Percentiles rank a stretch among this genome's conserved stretches.
These are phyloP conservation scores for Trichopus zeylanicus DNA, from an alignment of 116 monocot species.

Conservation along the genomic window DNA sequence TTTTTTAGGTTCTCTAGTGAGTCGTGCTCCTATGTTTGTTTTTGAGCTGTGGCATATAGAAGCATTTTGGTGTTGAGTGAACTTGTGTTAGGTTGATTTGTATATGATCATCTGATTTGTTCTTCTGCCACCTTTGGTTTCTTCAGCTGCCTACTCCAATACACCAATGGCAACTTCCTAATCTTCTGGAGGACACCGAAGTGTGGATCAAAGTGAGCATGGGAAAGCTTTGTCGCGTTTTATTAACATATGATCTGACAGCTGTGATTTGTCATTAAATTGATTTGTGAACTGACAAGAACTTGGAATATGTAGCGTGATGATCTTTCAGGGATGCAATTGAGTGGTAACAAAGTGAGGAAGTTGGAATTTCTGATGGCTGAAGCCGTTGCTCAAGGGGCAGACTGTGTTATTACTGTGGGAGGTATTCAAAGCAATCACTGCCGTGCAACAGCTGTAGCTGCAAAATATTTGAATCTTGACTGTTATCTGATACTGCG, in stretches of 20 bases:
- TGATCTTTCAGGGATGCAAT: constrained; percentile 96
- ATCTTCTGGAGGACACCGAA: constrained; percentile 74
- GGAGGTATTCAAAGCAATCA: constrained; percentile 99
- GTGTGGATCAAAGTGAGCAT: constrained; percentile 88
- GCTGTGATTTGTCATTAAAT: neutral
- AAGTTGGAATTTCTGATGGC: constrained; percentile 92
- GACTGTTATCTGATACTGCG: constrained; percentile 87
- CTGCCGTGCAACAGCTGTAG: constrained; percentile 94
- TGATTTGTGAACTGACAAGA: constrained; percentile 6
- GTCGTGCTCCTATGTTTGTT: neutral
- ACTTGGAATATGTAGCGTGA: constrained; percentile 53
- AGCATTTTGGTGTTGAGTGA: neutral
- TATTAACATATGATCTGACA: neutral
- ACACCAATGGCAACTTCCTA: constrained; percentile 94
- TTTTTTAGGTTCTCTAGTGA: too few relatives aligned
- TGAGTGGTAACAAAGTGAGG: constrained; percentile 96
- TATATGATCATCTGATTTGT: neutral
- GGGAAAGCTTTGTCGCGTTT: neutral
- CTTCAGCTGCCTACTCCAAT: constrained; percentile 86
- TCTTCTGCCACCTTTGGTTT: neutral
- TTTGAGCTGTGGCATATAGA: neutral
- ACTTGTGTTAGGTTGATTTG: neutral
- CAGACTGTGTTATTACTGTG: constrained; percentile 87
- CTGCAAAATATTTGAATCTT: constrained; percentile 92
- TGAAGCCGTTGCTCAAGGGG: constrained; percentile 72